Percentiles rank a stretch among this genome's conserved stretches.
phyloP scores from a whole-genome alignment of 2,329 filamentous ascomycete genomes.

The Hypoxylon rubiginosum region DNA sequence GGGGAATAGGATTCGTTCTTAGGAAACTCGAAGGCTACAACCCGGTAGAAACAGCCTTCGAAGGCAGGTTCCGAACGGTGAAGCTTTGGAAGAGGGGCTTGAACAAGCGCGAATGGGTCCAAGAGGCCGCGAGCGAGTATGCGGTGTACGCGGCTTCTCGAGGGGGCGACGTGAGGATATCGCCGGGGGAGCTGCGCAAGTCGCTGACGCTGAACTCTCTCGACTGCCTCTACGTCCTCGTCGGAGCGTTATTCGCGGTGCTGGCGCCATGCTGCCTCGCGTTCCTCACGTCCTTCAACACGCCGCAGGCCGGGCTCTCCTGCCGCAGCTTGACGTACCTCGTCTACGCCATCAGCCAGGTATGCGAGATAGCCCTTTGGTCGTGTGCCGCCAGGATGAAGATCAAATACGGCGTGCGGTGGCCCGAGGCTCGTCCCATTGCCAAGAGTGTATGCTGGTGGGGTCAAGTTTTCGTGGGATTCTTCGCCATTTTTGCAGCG shows the following conservation, averaged over 20 bases:
- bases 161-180: slow-evolving; percentile 10
- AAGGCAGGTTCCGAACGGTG: slow-evolving; percentile 49
- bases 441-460: slow-evolving; percentile 50
- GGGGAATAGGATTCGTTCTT: slow-evolving; percentile 30
- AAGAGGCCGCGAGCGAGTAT: slow-evolving; percentile 50
- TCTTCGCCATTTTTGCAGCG: slow-evolving; percentile 49
- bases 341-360: slow-evolving; percentile 52
- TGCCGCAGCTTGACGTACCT: slow-evolving; percentile 54
- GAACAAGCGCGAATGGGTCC: slow-evolving; percentile 51
- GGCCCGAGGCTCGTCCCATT: slow-evolving; percentile 45
- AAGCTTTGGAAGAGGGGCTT: slow-evolving; percentile 53
- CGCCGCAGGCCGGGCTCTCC: slow-evolving; percentile 51
- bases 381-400: slow-evolving; percentile 46
- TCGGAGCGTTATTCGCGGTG: slow-evolving; percentile 43
- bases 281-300: slow-evolving; percentile 53
- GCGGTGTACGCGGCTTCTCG: slow-evolving; percentile 16
- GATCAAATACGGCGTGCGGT: slow-evolving; percentile 45
- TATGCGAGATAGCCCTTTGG: slow-evolving; percentile 51
- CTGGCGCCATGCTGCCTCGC: slow-evolving; percentile 51
- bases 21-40: slow-evolving; percentile 43
- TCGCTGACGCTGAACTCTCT: slow-evolving; percentile 38
- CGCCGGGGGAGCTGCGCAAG: slow-evolving; percentile 33
- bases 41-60: slow-evolving; percentile 47
- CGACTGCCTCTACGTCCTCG: slow-evolving; percentile 45
- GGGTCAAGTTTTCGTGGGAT: slow-evolving; percentile 50